Evolutionary conservation across 1,284 basidiomycete species (phyloP), one percentile per base, ranked within the genome.

Genomic region (Pseudozyma flocculosa): DNA sequence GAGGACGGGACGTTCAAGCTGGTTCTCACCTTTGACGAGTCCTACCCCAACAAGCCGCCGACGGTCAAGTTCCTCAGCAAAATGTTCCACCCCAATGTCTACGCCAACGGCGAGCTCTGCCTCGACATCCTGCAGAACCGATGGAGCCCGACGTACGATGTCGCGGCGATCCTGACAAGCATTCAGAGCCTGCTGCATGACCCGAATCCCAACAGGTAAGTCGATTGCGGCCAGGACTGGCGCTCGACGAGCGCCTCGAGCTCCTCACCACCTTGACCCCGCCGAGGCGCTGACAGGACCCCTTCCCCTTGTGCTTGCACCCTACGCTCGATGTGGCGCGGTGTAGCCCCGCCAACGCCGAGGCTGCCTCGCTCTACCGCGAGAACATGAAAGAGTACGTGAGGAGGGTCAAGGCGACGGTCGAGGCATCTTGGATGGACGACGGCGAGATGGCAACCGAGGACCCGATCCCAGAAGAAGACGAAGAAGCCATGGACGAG

Each of bases 371-470:
- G 78, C 80, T 97, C 59, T 98, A 95, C 77, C 82, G 93, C 52
- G 94, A 98, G 79, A 97, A 97, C 76, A 93, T 95, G 88, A 97
- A 96, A 82, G 93, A 95, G 81, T 96, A 95, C 77, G 89, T 95
- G 29, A 82, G 92, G 54, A 81, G 91, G 52, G 92, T 96, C 43
- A 90, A 92, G 80, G 87, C 87, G 26, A 78, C 76, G 1, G 76
- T 78, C 17, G 76, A 78, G 47, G 71, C 70, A 40, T 75, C 72
- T 41, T 78, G 76, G 76, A 48, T 78, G 38, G 76, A 78, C 47
- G 76, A 78, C 41, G 67, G 61, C 2, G 70, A 75, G 40, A 49
- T 39, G 39, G 45, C 47, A 21, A 18, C 44, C 15, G 45, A 41
- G 34, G 49, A 53, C 21, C 43, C n/a, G 5, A 57, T 63, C 19